Evolutionary conservation across 1,139 yeast species (phyloP).

Genomic region (Pichia sp.): DNA sequence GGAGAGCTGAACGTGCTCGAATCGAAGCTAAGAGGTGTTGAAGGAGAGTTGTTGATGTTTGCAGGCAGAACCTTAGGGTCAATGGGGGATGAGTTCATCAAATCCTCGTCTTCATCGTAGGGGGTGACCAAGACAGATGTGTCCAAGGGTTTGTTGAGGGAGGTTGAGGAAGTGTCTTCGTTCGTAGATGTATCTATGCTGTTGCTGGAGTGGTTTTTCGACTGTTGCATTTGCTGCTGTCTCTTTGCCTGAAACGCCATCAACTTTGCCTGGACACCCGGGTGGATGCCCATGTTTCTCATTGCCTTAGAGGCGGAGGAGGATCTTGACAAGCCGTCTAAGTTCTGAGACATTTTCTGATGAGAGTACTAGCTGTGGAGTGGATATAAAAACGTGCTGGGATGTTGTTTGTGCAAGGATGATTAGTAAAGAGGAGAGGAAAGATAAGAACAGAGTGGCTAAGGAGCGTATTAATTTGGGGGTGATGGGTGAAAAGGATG

Average conservation of each 20-base stretch:
- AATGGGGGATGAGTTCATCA: conserved; percentile 9
- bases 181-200: neutral
- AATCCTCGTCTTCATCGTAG: conserved; percentile 9
- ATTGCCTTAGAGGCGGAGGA: conserved; percentile 17
- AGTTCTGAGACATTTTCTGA: conserved; percentile 5
- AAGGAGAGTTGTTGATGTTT: conserved; percentile 17
- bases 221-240: conserved; percentile 17
- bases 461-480: too few relatives aligned
- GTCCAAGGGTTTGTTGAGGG: neutral
- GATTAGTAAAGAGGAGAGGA: too few relatives aligned
- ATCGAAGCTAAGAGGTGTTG: conserved; percentile 22
- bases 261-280: conserved; percentile 71
- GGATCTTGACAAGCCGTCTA: conserved; percentile 15
- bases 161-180: neutral
- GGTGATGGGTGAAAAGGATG: too few relatives aligned
- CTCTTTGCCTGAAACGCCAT: conserved; percentile 54
- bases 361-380: neutral
- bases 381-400: too few relatives aligned
- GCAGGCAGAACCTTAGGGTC: conserved; percentile 5
- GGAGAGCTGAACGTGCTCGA: conserved; percentile 20
- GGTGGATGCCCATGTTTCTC: conserved; percentile 35
- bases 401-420: too few relatives aligned
- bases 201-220: conserved; percentile 7
- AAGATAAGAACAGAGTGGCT: too few relatives aligned
- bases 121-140: neutral